Percentiles rank a stretch among this genome's conserved stretches.
Evolutionary conservation across 768 basidiomycete genomes (phyloP).

Genomic region (Omphalotus guepiniiformis): DNA sequence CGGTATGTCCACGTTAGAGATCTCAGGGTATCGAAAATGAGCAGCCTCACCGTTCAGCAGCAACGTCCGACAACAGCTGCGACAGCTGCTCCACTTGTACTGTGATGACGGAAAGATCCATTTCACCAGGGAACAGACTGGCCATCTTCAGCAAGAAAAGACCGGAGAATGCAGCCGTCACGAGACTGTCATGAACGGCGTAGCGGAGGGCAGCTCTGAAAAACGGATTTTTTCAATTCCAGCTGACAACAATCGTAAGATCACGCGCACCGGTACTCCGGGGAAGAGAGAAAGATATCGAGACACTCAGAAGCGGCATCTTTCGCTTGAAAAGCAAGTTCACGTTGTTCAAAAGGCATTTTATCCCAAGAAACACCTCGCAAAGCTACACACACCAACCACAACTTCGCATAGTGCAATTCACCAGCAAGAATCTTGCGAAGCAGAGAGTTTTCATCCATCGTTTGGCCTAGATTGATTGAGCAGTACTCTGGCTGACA

Average conservation of each 20-base stretch:
- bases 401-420: conserved; percentile 89
- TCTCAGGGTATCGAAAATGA: not conserved
- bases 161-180: conserved; percentile 87
- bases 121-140: conserved; percentile 81
- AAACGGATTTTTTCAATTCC: conserved; percentile 6
- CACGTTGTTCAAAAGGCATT: conserved; percentile 92
- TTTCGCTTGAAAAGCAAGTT: conserved; percentile 93
- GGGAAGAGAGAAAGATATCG: conserved; percentile 76
- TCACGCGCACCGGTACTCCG: conserved; percentile 67
- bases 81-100: conserved; percentile 88
- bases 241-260: not conserved
- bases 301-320: conserved; percentile 87
- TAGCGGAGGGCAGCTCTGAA: conserved; percentile 82
- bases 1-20: not conserved
- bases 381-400: conserved; percentile 90
- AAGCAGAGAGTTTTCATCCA: conserved; percentile 82
- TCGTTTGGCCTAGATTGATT: conserved; percentile 64
- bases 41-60: conserved; percentile 71
- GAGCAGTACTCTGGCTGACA: too few species aligned
- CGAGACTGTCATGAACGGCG: conserved; percentile 90
- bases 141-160: conserved; percentile 94
- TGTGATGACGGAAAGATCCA: conserved; percentile 73
- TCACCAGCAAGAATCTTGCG: conserved; percentile 87
- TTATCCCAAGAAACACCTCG: conserved; percentile 94
- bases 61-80: conserved; percentile 86